A percentile compares a stretch with the other conserved stretches of the same genome.
Conservation (phyloP, 2,329 filamentous ascomycete species). For the Penicillium sp. region DNA sequence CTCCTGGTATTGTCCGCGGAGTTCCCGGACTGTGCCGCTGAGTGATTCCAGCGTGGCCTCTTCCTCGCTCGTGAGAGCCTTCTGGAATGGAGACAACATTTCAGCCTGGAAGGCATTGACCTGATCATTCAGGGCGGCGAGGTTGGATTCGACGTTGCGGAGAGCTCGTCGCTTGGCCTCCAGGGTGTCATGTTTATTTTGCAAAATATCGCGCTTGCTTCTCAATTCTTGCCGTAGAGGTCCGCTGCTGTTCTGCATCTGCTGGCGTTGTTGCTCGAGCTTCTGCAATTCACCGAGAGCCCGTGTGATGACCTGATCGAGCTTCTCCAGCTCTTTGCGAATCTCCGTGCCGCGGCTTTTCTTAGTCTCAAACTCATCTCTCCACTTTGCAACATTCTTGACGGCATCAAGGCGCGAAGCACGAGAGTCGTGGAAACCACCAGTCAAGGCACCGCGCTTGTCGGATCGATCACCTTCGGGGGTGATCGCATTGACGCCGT, state of each 20-base stretch:
- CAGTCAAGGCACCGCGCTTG: slow-evolving; percentile 91
- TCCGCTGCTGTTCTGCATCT: slow-evolving; percentile 78
- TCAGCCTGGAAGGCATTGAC: slow-evolving; percentile 77
- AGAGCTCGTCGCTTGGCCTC: slow-evolving; percentile 65
- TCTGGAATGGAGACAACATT: slow-evolving; percentile 84
- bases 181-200: slow-evolving; percentile 69
- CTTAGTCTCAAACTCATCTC: slow-evolving; percentile 69
- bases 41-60: slow-evolving; percentile 75
- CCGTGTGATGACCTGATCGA: slow-evolving; percentile 84
- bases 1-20: slow-evolving; percentile 75
- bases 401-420: slow-evolving; percentile 86
- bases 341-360: slow-evolving; percentile 64
- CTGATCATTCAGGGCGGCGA: slow-evolving; percentile 73
- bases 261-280: slow-evolving; percentile 71
- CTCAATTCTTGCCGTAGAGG: slow-evolving; percentile 75
- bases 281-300: slow-evolving; percentile 84
- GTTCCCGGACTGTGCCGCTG: slow-evolving; percentile 64
- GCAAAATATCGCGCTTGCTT: slow-evolving; percentile 70
- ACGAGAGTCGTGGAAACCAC: slow-evolving; percentile 85
- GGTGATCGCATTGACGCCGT: slow-evolving; percentile 89
- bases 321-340: slow-evolving; percentile 66
- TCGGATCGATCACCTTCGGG: slow-evolving; percentile 92
- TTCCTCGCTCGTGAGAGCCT: slow-evolving; percentile 77
- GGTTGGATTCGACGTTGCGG: slow-evolving; percentile 69
- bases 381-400: slow-evolving; percentile 69